A percentile compares a stretch with the other conserved stretches of the same genome.
Evolutionary conservation across 2,329 filamentous ascomycete genomes (phyloP).

Genomic region (Blastomyces silverae): DNA sequence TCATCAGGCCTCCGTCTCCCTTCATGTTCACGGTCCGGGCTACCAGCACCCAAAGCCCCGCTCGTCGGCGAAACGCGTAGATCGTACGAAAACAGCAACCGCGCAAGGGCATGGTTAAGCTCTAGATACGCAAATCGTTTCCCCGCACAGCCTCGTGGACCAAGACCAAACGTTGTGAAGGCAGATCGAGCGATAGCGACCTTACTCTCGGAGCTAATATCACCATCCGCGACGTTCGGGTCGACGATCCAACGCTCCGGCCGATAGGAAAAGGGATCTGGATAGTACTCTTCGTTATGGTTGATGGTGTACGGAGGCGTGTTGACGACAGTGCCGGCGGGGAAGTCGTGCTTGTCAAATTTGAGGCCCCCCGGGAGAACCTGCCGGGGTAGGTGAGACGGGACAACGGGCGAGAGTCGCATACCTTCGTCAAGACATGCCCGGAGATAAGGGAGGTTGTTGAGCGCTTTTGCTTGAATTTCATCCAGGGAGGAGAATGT

Average conservation of each 20-base stretch:
- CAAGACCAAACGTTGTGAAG: conserved; percentile 34
- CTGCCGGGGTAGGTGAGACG: conserved; percentile 28
- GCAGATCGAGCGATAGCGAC: conserved; percentile 44
- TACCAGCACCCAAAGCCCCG: conserved; percentile 15
- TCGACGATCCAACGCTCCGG: conserved; percentile 36
- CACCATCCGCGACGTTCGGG: conserved; percentile 17
- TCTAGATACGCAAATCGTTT: conserved; percentile 42
- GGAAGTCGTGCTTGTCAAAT: conserved; percentile 32
- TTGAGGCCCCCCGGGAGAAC: conserved; percentile 27
- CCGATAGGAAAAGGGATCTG: conserved; percentile 27
- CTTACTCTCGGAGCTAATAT: conserved; percentile 17
- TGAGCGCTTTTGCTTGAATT: conserved; percentile 29
- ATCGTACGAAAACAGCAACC: conserved; percentile 37
- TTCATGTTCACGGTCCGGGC: conserved; percentile 18
- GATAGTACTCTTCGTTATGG: conserved; percentile 31
- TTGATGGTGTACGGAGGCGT: conserved; percentile 32
- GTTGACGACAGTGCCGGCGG: conserved; percentile 30
- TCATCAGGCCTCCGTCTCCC: conserved; percentile 23
- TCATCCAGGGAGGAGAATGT: conserved; percentile 36
- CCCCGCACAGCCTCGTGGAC: conserved; percentile 39
- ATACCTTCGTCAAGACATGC: conserved; percentile 40
- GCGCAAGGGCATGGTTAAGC: conserved; percentile 36
- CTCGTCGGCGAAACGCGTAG: conserved; percentile 21
- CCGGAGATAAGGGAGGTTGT: conserved; percentile 35
- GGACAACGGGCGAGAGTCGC: conserved; percentile 30